Base-by-base conservation (phyloP, 2,329 filamentous ascomycete genomes). In the Penicillium paneum region DNA sequence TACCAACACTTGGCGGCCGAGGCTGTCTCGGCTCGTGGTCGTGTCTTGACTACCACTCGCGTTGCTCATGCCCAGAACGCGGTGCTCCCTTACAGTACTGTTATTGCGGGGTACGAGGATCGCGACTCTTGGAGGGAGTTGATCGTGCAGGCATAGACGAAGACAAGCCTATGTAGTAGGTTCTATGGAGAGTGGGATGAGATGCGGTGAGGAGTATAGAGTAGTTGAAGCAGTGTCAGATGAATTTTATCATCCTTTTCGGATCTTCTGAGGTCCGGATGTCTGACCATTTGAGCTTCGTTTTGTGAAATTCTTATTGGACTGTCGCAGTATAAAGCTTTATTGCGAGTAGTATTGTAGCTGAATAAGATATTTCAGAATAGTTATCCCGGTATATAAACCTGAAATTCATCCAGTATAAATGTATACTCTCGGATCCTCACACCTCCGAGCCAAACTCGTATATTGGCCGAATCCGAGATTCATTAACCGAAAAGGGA, bases 1-100 rank as follows among this genome's bases (percentile, higher is more conserved):
- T 69, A 76, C 54, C 64, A 71, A 29, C 64, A 68, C 1, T 71
- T 76, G 41, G 73, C 73, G n/a, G 76, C 75, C 7, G 76, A 79
- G 50, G 68, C 68, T 3, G 38, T 73, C 31, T 65, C 62, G 8
- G 58, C 51, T 10, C 60, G 51, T 8, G 69, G 67, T 24, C 54
- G 57, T 5, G 58, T 71, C 17, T 55, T 71, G 40, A 61, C 59
- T 63, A 61, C 60, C 2, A 70, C 67, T 8, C 56, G 57, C 3
- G 41, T 58, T 32, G 61, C 60, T 38, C 62, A 52, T 53, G 50
- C 64, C 8, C 58, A 66, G 45, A 45, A 61, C 6, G 58, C 65
- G 26, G 54, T 67, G 6, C 35, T 67, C 11, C 62, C 63, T 24
- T 54, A 60, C 2, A 29, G 41, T 15, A 15, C n/a, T 32, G 34